Evolutionary conservation across 805 yeast species (phyloP), one percentile per base, ranked within the genome.

Genomic region (Teunomyces tritomae): DNA sequence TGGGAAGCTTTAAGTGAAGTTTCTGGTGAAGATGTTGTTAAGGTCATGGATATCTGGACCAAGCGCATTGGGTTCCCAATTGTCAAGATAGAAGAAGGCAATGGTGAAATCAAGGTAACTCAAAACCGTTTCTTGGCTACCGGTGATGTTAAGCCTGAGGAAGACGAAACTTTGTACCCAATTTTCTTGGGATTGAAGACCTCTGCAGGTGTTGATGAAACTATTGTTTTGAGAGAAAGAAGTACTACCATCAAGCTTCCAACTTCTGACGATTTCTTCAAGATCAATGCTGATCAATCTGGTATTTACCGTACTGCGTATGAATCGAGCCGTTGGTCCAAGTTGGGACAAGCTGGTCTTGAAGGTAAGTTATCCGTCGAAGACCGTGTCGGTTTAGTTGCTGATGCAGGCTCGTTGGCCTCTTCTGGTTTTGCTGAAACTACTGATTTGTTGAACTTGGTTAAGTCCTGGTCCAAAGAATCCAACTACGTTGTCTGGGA

Each of bases 41-140:
- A 71, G 49, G 86, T 84, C 35, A 87, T 87, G 94, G 82, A 82
- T 58, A 78, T 81, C 50, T 87, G 96, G 95, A 87, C 90, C 49
- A 81, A 82, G 58, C 80, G 84, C 59, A 79, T 85, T 50, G 95
- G 95, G 6, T 87, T 75, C 73, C 95, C 95, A 24, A 81, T 87
- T 11, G 70, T 88, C 43, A 69, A 79, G 29, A 91, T 87, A 33
- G 73, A 77, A 44, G 91, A 85, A 67, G 58, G 55, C 11, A 73
- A 73, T 17, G 68, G 74, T 43, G 71, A 74, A 43, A 66, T 86
- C 46, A 74, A 73, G 16, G 73, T 87, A 43, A 78, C 82, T 46
- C 96, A 87, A 68, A 76, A 84, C 68, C 80, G 96, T 61, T 87
- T 79, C 71, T 77, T 87, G 53, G 77, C 85, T 34, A 83, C 92